Evolutionary conservation across 768 basidiomycete genomes (phyloP), one percentile per base, ranked within the genome.

Genomic region (Tulasnella sp.): DNA sequence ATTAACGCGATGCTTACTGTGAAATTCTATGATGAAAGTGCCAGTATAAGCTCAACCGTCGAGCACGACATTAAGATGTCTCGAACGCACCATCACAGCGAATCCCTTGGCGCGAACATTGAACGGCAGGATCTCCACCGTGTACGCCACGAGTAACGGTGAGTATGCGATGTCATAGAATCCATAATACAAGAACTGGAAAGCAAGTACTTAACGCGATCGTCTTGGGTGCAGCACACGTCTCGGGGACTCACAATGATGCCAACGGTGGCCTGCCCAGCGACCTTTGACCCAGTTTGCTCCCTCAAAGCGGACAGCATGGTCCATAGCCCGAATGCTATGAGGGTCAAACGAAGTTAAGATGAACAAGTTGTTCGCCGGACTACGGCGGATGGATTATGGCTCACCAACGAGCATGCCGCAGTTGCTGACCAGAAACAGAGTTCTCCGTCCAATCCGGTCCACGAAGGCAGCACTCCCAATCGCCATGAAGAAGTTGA

Each of bases 121-220:
- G 71, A 81, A 88, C 0, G 88, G 89, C 3, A 92, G 70, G 64
- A 93, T 90, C 69, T 93, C 91, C 60, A 91, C 73, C 4, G 77
- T 76, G 32, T 59, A 59, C 11, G 58, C 63, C 29, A 80, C 70
- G 24, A 86, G 73, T 71, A 91, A 78, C 3, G 89, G 87, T 1
- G 83, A 84, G 68, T 88, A 89, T 26, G 85, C 85, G 59, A 89
- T 75, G 65, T 87, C 84, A 62, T 81, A 81, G 65, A 62, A 62
- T 2, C 60, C 61, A 32, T 49, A 62, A 29, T 62, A 62, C 26
- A 62, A 13, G 41, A 62, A 62, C 48, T 62, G 24, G 3, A 34
- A 8, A 8, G 5, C n/a, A 34, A 60, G 10, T n/a, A 15, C 64
- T 65, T 34, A 55, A 26, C 1, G 15, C 9, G 17, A 44, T 11